These are phyloP conservation scores for Xylaria grammica DNA, from an alignment of 495 filamentous ascomycete species.

Conservation along the genomic window DNA sequence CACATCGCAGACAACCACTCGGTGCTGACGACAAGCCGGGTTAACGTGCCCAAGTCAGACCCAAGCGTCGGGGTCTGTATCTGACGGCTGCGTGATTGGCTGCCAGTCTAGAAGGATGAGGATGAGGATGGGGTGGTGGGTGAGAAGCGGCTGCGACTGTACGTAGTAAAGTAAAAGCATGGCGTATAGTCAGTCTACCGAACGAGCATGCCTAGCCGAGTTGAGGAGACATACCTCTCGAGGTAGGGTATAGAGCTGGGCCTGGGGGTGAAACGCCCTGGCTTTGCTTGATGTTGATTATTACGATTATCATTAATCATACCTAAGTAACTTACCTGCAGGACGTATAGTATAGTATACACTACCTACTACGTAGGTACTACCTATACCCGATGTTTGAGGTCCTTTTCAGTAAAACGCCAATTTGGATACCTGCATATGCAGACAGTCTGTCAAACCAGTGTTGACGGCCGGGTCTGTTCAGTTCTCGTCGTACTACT, in stretches of 20 bases:
- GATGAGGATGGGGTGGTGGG: not conserved
- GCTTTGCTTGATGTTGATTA: too few relatives aligned
- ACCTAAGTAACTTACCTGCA: too few relatives aligned
- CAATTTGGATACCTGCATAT: not conserved
- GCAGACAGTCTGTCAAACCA: too few relatives aligned
- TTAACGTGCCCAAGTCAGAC: not conserved
- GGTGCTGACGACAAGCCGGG: conserved; percentile 12
- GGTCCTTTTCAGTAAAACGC: not conserved
- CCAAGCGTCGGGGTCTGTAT: not conserved
- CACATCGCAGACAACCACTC: not conserved
- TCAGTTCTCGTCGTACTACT: too few relatives aligned
- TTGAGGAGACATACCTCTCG: too few relatives aligned
- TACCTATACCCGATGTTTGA: not conserved
- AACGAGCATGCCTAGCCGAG: too few relatives aligned
- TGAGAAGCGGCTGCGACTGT: not conserved
- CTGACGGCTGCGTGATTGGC: conserved; percentile 12
- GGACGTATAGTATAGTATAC: not conserved
- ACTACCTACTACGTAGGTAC: too few relatives aligned
- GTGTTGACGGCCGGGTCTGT: too few relatives aligned
- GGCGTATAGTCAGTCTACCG: not conserved
- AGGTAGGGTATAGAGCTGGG: too few relatives aligned
- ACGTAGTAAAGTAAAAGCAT: not conserved
- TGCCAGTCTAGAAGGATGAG: conserved; percentile 4
- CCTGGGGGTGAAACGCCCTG: too few relatives aligned
- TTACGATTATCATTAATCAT: too few relatives aligned